Evolutionary conservation across 805 yeast species (phyloP), one percentile per base, ranked within the genome.

Genomic region (Saccharomycopsis selenospora): DNA sequence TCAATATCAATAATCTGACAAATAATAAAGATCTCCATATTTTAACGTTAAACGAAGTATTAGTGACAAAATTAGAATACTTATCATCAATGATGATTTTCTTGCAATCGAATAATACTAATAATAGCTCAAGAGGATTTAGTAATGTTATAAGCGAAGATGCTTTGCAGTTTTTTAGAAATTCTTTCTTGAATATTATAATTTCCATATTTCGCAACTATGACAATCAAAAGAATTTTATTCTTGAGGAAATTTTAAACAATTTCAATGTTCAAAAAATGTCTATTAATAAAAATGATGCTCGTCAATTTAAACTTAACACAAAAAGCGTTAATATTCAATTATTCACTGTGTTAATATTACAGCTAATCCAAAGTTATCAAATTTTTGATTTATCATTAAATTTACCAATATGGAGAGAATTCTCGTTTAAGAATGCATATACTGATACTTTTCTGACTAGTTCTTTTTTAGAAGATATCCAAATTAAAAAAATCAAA

Each of bases 11-110:
- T 11, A 41, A 41, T 27, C 14, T 5, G 26, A 23, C n/a, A n/a
- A 41, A 41, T 14, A 13, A 24, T n/a, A 25, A 25, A 13, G 26
- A 41, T 22, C 8, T 25, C 2, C 43, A 22, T 10, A 18, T 22
- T 7, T 14, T 41, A 10, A 41, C 56, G 38, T 45, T 71, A 36
- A 77, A 78, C 47, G 90, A 83, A 36, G 68, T 65, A 2, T 57
- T 73, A 0, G 58, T 82, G 7, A 79, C 88, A 0, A 75, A 73
- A 52, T 56, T 85, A 25, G 86, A 82, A 51, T 83, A 77, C 55
- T 59, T 78, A 22, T 73, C 5, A 55, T 44, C 69, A 5, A 61
- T 60, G 27, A 55, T 71, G 1, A 58, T 80, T 1, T 4, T 51
- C 63, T 1, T 40, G 65, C 8, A 10, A 50, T 0, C 51, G 57